Base-by-base conservation (phyloP, 164 flowering plant species). In the Umbellularia californica region DNA sequence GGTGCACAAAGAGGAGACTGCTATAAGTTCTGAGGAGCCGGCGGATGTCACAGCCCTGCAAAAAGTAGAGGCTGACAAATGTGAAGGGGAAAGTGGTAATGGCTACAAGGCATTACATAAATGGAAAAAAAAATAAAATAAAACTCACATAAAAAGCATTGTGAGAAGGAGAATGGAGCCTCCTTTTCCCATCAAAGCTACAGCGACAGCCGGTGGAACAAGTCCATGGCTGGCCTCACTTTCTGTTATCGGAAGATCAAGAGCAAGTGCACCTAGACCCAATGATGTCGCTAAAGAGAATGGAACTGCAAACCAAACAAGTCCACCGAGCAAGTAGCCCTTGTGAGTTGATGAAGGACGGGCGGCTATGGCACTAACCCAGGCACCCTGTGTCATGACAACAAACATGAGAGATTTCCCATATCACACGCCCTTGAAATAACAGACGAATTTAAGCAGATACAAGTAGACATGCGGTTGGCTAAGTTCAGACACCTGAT, bases 11-110 rank as follows among this genome's bases (percentile, higher is more conserved):
- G 98, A 95, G 28, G 98, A 95, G 24, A 95, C 98, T 11, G 97
- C 97, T 55, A 95, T 91, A 7, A 95, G 85, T 87, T 92, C 98
- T 13, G 98, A 87, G 11, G 97, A 95, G 66, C 97, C 97, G 27
- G 98, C 98, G 24, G 97, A 94, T 65, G 98, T 94, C 75, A 94
- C 97, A 73, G 98, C 97, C 98, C 98, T 94, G 90, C 35, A 60
- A 5, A 41, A 41, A 69, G 9, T 7, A 67, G 28, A 55, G 7
- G 60, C 5, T 55, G n/a, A 15, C 3, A 14, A 55, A 14, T 55
- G 60, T 15, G n/a, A 55, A 55, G 60, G 60, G 60, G 60, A 17
- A 15, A 15, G n/a, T 55, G n/a, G 60, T 55, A 15, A 55, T 55
- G 60, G n/a, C n/a, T 15, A 4, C 47, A 41, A 41, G 47, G 47